phyloP scores from a whole-genome alignment of 169 alveolate species.

The Plasmodium fragile region DNA sequence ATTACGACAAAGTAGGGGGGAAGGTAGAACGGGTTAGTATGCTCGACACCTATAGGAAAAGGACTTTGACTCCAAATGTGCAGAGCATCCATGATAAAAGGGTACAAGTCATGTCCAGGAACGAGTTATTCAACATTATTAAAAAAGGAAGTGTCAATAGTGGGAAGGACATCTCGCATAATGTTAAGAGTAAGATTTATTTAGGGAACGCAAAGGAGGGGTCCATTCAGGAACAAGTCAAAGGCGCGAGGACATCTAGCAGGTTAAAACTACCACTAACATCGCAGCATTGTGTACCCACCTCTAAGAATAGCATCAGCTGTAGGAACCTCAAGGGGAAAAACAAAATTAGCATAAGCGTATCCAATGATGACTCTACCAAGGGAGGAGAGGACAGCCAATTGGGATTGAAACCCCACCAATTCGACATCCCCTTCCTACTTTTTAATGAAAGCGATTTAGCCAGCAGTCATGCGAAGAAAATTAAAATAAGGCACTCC shows the following conservation, averaged over 20 bases:
- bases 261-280: background rate
- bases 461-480: background rate
- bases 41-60: constrained; percentile 11
- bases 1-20: background rate
- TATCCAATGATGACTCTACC: background rate
- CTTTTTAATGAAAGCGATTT: background rate
- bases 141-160: constrained; percentile 6
- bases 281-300: background rate
- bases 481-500: constrained; percentile 14
- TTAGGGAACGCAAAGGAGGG: background rate
- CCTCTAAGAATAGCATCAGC: background rate
- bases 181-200: background rate
- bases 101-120: constrained; percentile 34
- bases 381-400: background rate
- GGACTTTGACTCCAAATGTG: constrained; percentile 31
- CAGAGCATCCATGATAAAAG: background rate
- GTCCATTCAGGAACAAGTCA: background rate
- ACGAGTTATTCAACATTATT: constrained; percentile 28
- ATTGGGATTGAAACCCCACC: background rate
- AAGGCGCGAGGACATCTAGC: background rate
- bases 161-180: background rate
- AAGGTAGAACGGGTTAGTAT: background rate
- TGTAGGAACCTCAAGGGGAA: background rate
- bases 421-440: background rate
- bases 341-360: constrained; percentile 5